These are phyloP conservation scores for Lenwebbia sp. DNA, from an alignment of 345 rosid species.

Conservation along the genomic window DNA sequence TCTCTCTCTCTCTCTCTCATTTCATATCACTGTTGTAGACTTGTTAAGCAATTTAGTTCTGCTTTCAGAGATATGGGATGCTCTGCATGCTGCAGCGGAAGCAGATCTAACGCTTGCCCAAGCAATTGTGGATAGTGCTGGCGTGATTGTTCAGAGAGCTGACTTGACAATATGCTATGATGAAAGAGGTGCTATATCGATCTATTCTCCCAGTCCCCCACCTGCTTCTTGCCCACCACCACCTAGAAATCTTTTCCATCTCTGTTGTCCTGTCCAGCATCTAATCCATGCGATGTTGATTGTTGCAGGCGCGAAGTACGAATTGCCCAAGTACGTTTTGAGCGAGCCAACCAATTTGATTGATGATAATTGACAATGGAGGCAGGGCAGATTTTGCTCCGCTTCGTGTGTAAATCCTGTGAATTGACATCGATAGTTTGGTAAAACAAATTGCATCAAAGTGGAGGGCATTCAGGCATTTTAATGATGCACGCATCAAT, in stretches of 20 bases:
- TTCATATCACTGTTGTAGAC: neutral
- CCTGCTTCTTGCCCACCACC: neutral
- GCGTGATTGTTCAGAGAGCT: conserved; percentile 55
- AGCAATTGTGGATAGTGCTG: conserved; percentile 73
- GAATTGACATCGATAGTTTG: conserved; percentile 2
- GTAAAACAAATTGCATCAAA: neutral
- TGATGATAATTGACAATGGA: conserved; percentile 14
- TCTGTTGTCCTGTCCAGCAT: neutral
- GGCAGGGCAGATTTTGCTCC: neutral
- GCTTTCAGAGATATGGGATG: conserved; percentile 25
- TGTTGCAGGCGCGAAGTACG: conserved; percentile 73
- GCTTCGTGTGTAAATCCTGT: conserved; percentile 23
- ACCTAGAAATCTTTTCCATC: neutral
- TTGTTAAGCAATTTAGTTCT: neutral
- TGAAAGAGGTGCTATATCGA: conserved; percentile 49
- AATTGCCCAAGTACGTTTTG: conserved; percentile 71
- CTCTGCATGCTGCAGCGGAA: conserved; percentile 72
- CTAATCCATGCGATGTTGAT: neutral
- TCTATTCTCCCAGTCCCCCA: neutral
- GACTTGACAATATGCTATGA: conserved; percentile 82
- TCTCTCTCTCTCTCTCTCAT: neutral
- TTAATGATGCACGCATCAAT: neutral
- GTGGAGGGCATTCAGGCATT: neutral
- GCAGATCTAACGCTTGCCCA: conserved; percentile 54
- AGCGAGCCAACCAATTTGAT: conserved; percentile 77